phyloP scores from a whole-genome alignment of 345 rosid species.

The Combretum micranthum region DNA sequence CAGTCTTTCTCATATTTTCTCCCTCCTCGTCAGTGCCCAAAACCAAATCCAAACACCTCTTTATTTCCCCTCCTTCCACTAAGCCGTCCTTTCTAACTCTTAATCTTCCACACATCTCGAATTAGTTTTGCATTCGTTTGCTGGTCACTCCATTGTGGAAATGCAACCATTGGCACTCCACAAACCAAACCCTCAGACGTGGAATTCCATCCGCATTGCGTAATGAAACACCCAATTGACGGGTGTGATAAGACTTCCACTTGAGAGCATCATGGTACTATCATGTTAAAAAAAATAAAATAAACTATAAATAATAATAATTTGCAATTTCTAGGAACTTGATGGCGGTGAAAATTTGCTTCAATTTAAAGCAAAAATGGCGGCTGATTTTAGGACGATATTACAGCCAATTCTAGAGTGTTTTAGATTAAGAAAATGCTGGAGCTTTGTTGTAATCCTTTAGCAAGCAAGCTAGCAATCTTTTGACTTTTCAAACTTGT shows the following conservation, averaged over 20 bases:
- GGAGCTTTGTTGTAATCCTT: too few relatives aligned
- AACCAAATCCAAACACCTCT: conserved; percentile 5
- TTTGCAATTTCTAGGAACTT: too few relatives aligned
- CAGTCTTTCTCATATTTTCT: background rate
- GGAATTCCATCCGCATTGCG: conserved; percentile 36
- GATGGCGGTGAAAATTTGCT: too few relatives aligned
- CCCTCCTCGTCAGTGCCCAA: background rate
- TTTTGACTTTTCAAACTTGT: too few relatives aligned
- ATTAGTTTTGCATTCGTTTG: conserved; percentile 13
- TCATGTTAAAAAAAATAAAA: too few relatives aligned
- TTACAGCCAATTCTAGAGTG: too few relatives aligned
- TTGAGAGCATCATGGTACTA: conserved; percentile 23
- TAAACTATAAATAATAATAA: too few relatives aligned
- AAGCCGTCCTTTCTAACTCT: background rate
- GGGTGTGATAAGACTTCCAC: conserved; percentile 17
- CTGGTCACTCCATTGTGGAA: conserved; percentile 26
- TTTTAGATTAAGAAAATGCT: too few relatives aligned
- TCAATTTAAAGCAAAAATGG: too few relatives aligned
- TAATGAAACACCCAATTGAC: conserved; percentile 18
- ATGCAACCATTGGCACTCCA: conserved; percentile 22
- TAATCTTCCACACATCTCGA: background rate
- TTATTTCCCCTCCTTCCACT: background rate
- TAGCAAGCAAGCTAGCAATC: too few relatives aligned
- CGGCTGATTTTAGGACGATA: too few relatives aligned
- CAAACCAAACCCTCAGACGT: conserved; percentile 17